Base-by-base conservation (phyloP, 495 filamentous ascomycete species). In the Trichoderma parareesei region DNA sequence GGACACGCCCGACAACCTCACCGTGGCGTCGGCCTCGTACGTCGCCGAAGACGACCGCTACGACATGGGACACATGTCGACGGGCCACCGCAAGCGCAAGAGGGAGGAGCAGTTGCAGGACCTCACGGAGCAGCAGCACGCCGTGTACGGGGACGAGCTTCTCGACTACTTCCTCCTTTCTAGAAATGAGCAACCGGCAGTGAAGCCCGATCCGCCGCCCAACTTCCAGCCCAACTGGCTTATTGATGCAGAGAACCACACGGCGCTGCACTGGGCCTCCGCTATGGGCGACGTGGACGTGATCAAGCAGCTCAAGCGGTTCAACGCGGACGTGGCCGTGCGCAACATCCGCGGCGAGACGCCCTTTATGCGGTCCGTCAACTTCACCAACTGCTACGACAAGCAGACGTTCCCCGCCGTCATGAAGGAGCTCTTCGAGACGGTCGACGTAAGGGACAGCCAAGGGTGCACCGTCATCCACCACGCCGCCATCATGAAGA, bases 211-310 rank as follows among this genome's bases (percentile, higher is more conserved):
- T 49, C 91, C 93, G 8, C 94, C 94, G 0, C 74, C 82, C 16
- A 86, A 90, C 69, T 95, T 94, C 72, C 85, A 96, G 66, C 86
- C 95, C 14, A 87, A 98, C 76, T 89, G 90, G 71, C 77, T 86
- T 38, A 96, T 98, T 69, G 94, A 98, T 70, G 87, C 90, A 20
- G 90, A 93, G 61, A 85, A 85, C 5, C 92, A 97, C 69, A 93
- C 90, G 3, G 92, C 92, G 3, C 81, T 98, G 65, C 94, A 98
- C 72, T 98, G 94, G 94, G 94, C 92, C 18, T 89, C 90, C 65
- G 89, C 94, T n/a, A 98, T 98, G 94, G 94, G 93, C 48, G 94
- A 98, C 70, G 77, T 97, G 18, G 89, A 91, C 38, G 90, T 98
- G 40, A 90, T 97, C 64, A 90, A 87, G 72, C 86, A 93, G 69